Evolutionary conservation across 208 protist species (phyloP), one percentile per base, ranked within the genome.

Genomic region (Trypanosoma platydactyli): DNA sequence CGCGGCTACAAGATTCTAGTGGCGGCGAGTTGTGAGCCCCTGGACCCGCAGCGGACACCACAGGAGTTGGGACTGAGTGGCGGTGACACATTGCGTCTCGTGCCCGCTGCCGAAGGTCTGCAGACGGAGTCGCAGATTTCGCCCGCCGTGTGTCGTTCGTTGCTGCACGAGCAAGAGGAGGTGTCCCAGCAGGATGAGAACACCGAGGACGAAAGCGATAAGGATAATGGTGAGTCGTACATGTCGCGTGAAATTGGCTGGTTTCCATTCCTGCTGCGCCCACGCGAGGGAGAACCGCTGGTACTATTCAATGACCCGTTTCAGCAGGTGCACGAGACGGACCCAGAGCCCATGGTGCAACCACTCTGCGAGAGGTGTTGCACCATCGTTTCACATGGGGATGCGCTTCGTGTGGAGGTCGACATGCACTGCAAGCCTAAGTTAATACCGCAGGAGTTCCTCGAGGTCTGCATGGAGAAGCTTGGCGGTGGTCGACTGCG

Each of bases 391-490:
- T 53, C 67, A 4, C 27, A 52, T 33, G 42, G 57, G 0, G 67
- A 63, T n/a, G 57, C 45, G 11, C 30, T 73, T 11, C 67, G 55
- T 20, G 57, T 73, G 12, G 57, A 24, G 1, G 67, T 73, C n/a
- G 67, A 73, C 29, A 4, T 3, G 29, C 67, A 73, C 46, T 66
- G 48, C 48, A 54, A 58, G 22, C 67, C 67, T 0, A 48, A 20
- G 46, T n/a, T 44, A 2, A 52, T 65, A 46, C 41, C 13, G 9
- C 52, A 61, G 5, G 46, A 64, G 11, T 54, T 66, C 49, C 33
- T 73, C 13, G 56, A 63, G 27, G 58, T 62, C 13, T 73, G 46
- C 24, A 52, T 73, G 51, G 67, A 73, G 49, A 73, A 73, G 45
- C 67, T 73, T 46, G 67, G 67, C 15, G 67, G 67, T 3, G 60